Percentiles rank a stretch among this genome's conserved stretches.
Conservation (phyloP, 306 rosid genomes). For the Pterocarpus santalinus region DNA sequence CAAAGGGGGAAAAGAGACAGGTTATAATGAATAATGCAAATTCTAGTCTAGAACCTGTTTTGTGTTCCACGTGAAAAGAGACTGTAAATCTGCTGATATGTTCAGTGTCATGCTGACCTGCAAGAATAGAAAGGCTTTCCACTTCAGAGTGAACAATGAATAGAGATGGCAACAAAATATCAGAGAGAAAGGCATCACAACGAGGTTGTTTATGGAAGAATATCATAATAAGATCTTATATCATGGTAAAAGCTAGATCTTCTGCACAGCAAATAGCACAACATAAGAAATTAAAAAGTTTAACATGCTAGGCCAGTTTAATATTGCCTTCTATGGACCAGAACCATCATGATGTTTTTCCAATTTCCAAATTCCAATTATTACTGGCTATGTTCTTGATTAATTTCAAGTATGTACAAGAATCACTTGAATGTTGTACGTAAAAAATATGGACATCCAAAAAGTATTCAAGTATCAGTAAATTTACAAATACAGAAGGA, state of each 20-base stretch:
- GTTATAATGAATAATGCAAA: neutral
- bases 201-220: conserved; percentile 19
- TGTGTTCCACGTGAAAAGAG: conserved; percentile 98
- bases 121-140: conserved; percentile 43
- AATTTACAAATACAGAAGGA: conserved; percentile 7
- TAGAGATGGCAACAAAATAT: neutral
- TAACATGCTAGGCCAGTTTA: neutral
- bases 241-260: neutral
- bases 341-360: conserved; percentile 13
- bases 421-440: conserved; percentile 6
- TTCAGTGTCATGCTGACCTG: conserved; percentile 92
- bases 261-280: neutral
- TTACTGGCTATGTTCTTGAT: conserved; percentile 15
- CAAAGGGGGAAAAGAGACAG: neutral
- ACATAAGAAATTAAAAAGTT: neutral
- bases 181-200: conserved; percentile 31
- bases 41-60: conserved; percentile 78
- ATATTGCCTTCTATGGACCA: conserved; percentile 4
- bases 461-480: conserved; percentile 5
- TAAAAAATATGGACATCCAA: conserved; percentile 20
- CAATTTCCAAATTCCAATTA: conserved; percentile 9
- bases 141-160: conserved; percentile 33
- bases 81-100: conserved; percentile 90
- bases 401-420: neutral
- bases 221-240: neutral